Evolutionary conservation across 345 rosid genomes (phyloP), one percentile per base, ranked within the genome.

Genomic region (Aethionema arabicum): DNA sequence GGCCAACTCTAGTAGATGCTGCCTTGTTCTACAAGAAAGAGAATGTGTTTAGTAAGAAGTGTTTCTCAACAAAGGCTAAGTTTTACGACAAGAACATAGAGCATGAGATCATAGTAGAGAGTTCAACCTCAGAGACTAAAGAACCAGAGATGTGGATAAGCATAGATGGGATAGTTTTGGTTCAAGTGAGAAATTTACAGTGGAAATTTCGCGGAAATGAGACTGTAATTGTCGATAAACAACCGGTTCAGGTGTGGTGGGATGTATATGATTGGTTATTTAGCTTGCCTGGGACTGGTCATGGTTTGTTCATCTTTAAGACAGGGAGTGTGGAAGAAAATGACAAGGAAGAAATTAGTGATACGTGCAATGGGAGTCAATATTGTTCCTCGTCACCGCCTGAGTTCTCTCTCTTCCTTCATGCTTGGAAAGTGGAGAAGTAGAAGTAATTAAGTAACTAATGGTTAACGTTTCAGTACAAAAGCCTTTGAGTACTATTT

Each of bases 171-270:
- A 72, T 63, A 29, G 86, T 81, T 51, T 40, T 86, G 78, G 63
- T 95, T 41, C 96, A 95, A 11, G 83, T 95, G 4, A 84, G 67
- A 76, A 88, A 87, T 66, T 56, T 95, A 73, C 95, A 86, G 32
- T 93, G 99, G 99, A 90, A 90, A 66, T 93, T 93, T 66, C 77
- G 99, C 14, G 97, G 99, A 41, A 95, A 90, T 67, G 83, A 95
- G 63, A 84, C 87, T 0, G 90, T 95, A 49, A 4, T 81, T 46
- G 87, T 88, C n/a, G 87, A 86, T 58, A 84, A 77, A 66, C 88
- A 82, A 44, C 88, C 82, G 0, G 85, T 93, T 44, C 90, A 90
- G 61, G 91, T 95, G 52, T 76, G 77, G 61, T 95, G 99, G 99
- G 96, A 95, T 41, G 97, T 95, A 8, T 91, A 88, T 62, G 97